A percentile compares a stretch with the other conserved stretches of the same genome.
Evolutionary conservation across 176 grass and related monocot species (phyloP).

Genomic region (Zizania latifolia): DNA sequence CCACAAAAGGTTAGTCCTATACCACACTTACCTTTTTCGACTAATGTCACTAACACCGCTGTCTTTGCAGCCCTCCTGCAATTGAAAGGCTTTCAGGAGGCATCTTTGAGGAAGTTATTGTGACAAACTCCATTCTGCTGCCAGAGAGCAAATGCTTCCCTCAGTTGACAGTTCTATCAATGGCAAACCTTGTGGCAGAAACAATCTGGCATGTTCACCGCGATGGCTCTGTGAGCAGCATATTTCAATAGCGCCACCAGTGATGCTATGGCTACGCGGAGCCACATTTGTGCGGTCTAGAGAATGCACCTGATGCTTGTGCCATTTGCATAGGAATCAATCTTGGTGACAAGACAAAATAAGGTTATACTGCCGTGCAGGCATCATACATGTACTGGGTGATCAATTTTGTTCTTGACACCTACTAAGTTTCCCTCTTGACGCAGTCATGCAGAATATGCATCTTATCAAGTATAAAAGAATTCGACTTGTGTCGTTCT

Average conservation of each 20-base stretch:
- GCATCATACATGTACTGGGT: not conserved
- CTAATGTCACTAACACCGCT: constrained; percentile 1
- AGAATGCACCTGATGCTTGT: constrained; percentile 17
- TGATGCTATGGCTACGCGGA: no score
- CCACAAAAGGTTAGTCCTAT: not conserved
- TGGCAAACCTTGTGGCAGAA: constrained; percentile 88
- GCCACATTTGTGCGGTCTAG: constrained; percentile 17
- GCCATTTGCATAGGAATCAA: not conserved
- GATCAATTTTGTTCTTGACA: not conserved
- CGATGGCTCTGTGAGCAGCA: constrained; percentile 68
- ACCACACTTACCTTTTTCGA: not conserved
- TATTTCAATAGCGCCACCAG: constrained; percentile 58
- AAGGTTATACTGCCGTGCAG: not conserved
- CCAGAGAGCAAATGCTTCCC: constrained; percentile 57
- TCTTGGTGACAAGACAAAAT: constrained; percentile 32
- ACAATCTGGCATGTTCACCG: constrained; percentile 82
- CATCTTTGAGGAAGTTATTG: constrained; percentile 85
- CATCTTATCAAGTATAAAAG: not conserved
- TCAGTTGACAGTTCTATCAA: constrained; percentile 80
- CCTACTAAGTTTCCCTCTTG: not conserved
- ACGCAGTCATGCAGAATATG: not conserved
- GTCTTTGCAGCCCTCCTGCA: constrained; percentile 63
- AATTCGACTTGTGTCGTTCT: not conserved
- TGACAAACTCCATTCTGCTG: constrained; percentile 79
- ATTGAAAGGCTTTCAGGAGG: constrained; percentile 77